These are phyloP conservation scores for Mycena galericulata DNA, from an alignment of 768 basidiomycete species.

Conservation along the genomic window DNA sequence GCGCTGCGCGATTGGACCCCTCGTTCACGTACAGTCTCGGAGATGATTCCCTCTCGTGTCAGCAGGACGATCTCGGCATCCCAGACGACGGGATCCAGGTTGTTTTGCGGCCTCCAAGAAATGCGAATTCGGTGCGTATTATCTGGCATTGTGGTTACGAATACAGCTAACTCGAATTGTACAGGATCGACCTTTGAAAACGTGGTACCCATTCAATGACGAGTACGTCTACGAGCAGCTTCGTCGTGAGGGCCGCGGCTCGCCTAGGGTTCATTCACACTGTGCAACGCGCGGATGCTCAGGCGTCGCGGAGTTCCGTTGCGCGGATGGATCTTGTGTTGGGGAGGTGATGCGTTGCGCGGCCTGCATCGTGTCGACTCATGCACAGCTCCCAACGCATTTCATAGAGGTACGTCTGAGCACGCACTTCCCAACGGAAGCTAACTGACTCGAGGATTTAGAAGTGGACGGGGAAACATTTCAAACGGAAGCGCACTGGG, in stretches of 20 bases:
- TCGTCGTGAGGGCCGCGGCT: background rate
- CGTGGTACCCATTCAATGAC: background rate
- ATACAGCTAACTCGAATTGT: too few relatives aligned
- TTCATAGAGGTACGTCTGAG: background rate
- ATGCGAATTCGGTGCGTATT: background rate
- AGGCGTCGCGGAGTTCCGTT: background rate
- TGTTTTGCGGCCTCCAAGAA: background rate
- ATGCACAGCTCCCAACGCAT: background rate
- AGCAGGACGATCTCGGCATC: background rate
- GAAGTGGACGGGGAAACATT: constrained; percentile 15
- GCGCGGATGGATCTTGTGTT: background rate
- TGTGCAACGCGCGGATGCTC: background rate
- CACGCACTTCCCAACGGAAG: background rate
- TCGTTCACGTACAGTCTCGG: background rate
- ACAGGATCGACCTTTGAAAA: too few relatives aligned
- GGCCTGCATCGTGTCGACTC: background rate
- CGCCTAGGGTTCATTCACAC: background rate
- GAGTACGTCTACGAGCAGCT: constrained; percentile 1
- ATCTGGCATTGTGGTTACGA: too few relatives aligned
- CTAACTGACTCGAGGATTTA: background rate
- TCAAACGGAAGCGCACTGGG: background rate
- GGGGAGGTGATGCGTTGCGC: constrained; percentile 8
- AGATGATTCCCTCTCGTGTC: background rate
- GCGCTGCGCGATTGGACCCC: background rate
- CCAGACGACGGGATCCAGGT: background rate